phyloP scores from a whole-genome alignment of 2,329 filamentous ascomycete species.

The Lachnellula suecica region DNA sequence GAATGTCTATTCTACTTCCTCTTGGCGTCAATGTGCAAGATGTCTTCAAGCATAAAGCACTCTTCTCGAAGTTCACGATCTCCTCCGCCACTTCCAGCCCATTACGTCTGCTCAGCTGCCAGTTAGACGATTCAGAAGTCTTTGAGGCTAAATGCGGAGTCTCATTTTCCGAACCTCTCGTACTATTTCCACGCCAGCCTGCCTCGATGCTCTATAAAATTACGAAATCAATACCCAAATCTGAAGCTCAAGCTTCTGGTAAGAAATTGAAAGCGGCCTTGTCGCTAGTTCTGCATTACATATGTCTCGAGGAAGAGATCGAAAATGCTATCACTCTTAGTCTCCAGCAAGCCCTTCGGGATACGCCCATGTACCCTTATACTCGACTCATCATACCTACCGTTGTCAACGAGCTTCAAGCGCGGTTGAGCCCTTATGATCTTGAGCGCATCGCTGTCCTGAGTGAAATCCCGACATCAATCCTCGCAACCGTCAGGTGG shows the following conservation, averaged over 20 bases:
- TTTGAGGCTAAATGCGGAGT: constrained; percentile 65
- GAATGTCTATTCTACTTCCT: constrained; percentile 72
- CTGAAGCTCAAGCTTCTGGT: constrained; percentile 8
- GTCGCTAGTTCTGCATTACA: constrained; percentile 73
- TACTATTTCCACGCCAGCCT: constrained; percentile 79
- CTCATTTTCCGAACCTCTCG: constrained; percentile 49
- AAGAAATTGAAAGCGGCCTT: constrained; percentile 43
- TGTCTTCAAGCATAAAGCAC: constrained; percentile 77
- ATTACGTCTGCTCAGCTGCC: constrained; percentile 69
- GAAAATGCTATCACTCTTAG: constrained; percentile 46
- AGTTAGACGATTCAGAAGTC: constrained; percentile 67
- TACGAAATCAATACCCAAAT: constrained; percentile 47
- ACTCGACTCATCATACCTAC: constrained; percentile 45
- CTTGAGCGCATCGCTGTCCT: constrained; percentile 57
- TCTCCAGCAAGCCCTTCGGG: constrained; percentile 40
- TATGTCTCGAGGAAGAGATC: constrained; percentile 74
- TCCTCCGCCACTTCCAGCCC: constrained; percentile 77
- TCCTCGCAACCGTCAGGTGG: constrained; percentile 49
- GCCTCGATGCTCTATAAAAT: constrained; percentile 81
- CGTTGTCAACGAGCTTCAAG: constrained; percentile 44
- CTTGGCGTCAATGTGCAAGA: constrained; percentile 97
- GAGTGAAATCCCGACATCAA: constrained; percentile 48
- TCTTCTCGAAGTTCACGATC: constrained; percentile 90
- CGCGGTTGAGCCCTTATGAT: constrained; percentile 47
- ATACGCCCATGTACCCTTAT: constrained; percentile 45